Percentiles rank a stretch among this genome's conserved stretches.
Conservation (phyloP, 768 basidiomycete genomes). For the Sporobolomyces phaffii region DNA sequence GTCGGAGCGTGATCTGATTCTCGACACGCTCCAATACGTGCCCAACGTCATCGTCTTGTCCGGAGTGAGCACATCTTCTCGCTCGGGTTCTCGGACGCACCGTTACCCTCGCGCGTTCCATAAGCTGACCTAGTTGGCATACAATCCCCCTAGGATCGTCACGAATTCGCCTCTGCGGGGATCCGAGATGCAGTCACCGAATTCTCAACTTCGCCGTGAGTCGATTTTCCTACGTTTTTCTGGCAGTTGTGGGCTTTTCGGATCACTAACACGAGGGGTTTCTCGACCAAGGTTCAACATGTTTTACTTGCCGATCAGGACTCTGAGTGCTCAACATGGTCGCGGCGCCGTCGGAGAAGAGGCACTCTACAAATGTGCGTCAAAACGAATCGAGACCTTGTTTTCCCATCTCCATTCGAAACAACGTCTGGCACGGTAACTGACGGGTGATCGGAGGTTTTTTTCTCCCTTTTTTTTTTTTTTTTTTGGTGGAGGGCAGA, state of each 20-base stretch:
- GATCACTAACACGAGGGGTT: too few species aligned
- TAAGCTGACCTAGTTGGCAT: too few species aligned
- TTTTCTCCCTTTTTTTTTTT: too few species aligned
- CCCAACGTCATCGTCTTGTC: slow-evolving; percentile 62
- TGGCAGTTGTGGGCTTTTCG: not conserved
- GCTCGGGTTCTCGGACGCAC: not conserved
- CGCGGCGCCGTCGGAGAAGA: slow-evolving; percentile 42
- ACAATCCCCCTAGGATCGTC: slow-evolving; percentile 54
- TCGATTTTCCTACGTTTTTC: not conserved
- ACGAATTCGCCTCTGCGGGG: slow-evolving; percentile 63
- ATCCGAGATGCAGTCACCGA: slow-evolving; percentile 52
- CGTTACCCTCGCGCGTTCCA: not conserved
- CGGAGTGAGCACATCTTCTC: slow-evolving; percentile 15
- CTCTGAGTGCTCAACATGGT: slow-evolving; percentile 30
- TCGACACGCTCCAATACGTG: slow-evolving; percentile 58
- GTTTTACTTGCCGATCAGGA: slow-evolving; percentile 43
- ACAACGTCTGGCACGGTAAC: too few species aligned
- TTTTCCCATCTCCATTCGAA: not conserved
- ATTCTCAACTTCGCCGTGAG: slow-evolving; percentile 59
- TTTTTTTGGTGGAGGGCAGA: slow-evolving; percentile 45
- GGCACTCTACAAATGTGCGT: slow-evolving; percentile 38
- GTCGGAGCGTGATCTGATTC: slow-evolving; percentile 57
- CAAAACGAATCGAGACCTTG: too few species aligned
- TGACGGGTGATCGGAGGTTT: too few species aligned
- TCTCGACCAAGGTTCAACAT: slow-evolving; percentile 43